Evolutionary conservation across 2,329 filamentous ascomycete species (phyloP), one percentile per base, ranked within the genome.

Genomic region (Aspergillus sp.): DNA sequence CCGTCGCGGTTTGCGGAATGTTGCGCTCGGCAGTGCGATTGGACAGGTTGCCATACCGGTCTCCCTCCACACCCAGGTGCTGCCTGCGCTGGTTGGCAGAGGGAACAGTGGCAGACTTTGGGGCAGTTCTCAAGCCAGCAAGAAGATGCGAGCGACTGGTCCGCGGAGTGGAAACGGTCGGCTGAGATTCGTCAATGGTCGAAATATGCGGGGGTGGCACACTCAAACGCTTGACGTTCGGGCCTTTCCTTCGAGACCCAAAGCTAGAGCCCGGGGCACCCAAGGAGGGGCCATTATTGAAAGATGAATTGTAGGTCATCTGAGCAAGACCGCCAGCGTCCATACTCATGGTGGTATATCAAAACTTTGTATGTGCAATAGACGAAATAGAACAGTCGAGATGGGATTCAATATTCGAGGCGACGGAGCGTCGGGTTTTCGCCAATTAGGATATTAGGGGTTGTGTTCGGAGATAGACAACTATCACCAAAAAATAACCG

Each of bases 321-420:
- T 96, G 93, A 95, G 93, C 90, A 84, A 97, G 92, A 95, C 93
- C 92, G 87, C 94, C 94, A 87, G 94, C 89, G 94, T 97, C 91
- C 90, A 96, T 80, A 76, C 77, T 79, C 77, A 71, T 69, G 56
- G 63, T 74, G 65, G 60, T 72, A 59, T 63, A 71, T 62, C 60
- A 64, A 57, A 68, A 62, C 60, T 60, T 64, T 66, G 63, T 73
- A 75, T 74, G 71, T 74, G 72, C 71, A 74, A 68, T 45, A 61
- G 60, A 57, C 52, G 60, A 63, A 58, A 53, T 62, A 54, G 51
- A 60, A 53, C 30, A 55, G 61, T 51, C 46, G 58, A 41, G 34
- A 15, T 65, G 60, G 58, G 58, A 60, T 59, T 74, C 67, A 72
- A 71, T 68, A 68, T 68, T 64, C 45, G 48, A 57, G 53, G 49